Evolutionary conservation across 176 grass and related monocot species (phyloP).

Genomic region (Zea luxurians): DNA sequence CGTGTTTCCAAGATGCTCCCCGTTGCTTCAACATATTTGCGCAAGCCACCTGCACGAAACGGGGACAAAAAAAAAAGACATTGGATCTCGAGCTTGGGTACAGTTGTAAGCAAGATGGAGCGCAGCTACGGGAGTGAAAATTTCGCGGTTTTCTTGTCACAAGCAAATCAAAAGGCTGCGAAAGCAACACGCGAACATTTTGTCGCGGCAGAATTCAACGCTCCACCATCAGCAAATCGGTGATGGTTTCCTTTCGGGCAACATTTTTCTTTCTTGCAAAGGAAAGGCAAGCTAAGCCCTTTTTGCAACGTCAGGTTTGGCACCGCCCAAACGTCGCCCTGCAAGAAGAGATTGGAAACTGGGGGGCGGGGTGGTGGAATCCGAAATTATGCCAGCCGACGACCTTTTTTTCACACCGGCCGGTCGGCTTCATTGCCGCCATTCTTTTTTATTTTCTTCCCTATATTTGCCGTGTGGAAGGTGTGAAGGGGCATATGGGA

Average conservation of each 20-base stretch:
- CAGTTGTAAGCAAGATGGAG: background rate
- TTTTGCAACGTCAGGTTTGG: background rate
- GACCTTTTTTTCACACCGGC: background rate
- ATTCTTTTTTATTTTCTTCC: background rate
- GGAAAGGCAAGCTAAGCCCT: constrained; percentile 5
- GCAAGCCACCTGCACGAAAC: background rate
- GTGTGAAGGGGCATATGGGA: background rate
- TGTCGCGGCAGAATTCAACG: constrained; percentile 1
- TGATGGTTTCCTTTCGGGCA: background rate
- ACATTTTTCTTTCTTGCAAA: constrained; percentile 32
- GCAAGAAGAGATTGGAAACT: constrained; percentile 1
- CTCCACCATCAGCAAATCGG: background rate
- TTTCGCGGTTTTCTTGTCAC: background rate
- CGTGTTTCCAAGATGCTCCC: background rate
- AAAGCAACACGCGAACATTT: background rate
- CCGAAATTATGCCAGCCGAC: constrained; percentile 20
- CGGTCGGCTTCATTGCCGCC: background rate
- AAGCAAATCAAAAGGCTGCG: background rate
- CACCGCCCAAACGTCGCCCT: constrained; percentile 6
- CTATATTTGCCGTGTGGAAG: background rate
- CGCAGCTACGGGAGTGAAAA: background rate
- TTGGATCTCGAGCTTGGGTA: background rate
- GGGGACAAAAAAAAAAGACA: background rate
- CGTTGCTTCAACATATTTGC: background rate
- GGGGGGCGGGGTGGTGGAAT: constrained; percentile 11